Base-by-base conservation (phyloP, 768 basidiomycete genomes). In the Baorangia bicolor region DNA sequence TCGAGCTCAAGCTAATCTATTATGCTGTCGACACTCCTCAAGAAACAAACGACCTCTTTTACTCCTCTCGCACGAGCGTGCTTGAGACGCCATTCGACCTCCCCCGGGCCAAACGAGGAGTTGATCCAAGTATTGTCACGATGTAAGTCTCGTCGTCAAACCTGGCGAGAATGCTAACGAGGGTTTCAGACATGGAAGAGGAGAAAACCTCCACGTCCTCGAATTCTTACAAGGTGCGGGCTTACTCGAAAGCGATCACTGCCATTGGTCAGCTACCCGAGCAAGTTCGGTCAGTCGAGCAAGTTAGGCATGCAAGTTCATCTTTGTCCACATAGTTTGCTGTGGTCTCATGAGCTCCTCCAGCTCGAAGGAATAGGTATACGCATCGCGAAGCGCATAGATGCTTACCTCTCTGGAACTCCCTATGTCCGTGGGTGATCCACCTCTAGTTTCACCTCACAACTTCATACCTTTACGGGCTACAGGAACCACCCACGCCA, bases 191-290 rank as follows among this genome's bases (percentile, higher is more conserved):
- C 64, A 74, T 76, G 65, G 64, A 76, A 43, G 74, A 76, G 18
- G 82, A 83, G 58, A 69, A 74, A n/a, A 44, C 59, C 8, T 71
- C 70, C 13, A 34, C 62, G 4, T 53, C 62, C 21, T 53, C 70
- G n/a, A 84, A 82, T 56, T 56, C 56, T 5, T 83, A 74, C 72
- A 83, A 81, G 70, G 67, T 83, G 18, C 73, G 75, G 50, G 80
- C 82, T 21, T 84, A 80, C 58, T 68, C 70, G 41, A 75, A 68
- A 53, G 83, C 83, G 4, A 81, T 85, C 50, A 69, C 66, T 9
- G 69, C 68, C 30, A 73, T 85, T 41, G 58, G 68, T 28, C 59
- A 69, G 37, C 60, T 82, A 3, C 66, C 78, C 18, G 65, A 74
- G 53, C 78, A 78, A 46, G 74, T 84, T 49, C 72, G 64, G 40